A percentile compares a stretch with the other conserved stretches of the same genome.
Conservation (phyloP, 202 grass and related monocot species). For the Schoenoplectus triqueter region DNA sequence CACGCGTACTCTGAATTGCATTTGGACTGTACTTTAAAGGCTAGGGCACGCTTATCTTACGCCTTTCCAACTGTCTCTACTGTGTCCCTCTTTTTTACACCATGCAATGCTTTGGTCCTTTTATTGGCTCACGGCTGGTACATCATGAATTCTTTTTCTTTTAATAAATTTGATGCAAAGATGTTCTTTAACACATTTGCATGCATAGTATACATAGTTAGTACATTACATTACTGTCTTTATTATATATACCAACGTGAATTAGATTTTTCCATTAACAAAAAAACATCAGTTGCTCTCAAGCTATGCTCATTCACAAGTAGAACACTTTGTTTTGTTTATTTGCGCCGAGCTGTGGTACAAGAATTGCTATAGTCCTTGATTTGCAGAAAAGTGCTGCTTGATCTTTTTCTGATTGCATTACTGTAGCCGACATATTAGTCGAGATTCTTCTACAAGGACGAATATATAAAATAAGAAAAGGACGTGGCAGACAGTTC, state of each 20-base stretch:
- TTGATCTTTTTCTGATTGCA: not conserved
- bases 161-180: not conserved
- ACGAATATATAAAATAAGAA: not conserved
- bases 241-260: too few species aligned
- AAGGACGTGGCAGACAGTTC: conserved; percentile 4
- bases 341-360: not conserved
- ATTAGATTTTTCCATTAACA: not conserved
- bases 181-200: not conserved
- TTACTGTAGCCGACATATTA: not conserved
- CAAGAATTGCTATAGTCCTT: not conserved
- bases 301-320: not conserved
- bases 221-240: too few species aligned
- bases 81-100: not conserved
- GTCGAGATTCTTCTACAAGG: conserved; percentile 3
- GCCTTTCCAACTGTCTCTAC: not conserved
- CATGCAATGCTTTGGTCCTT: not conserved
- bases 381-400: not conserved
- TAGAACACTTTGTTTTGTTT: not conserved
- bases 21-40: not conserved
- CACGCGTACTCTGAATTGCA: conserved; percentile 17
- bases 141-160: not conserved
- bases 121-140: not conserved
- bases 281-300: not conserved
- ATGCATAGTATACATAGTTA: too few species aligned
- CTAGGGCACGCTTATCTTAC: not conserved